Percentiles rank a stretch among this genome's conserved stretches.
phyloP scores from a whole-genome alignment of 805 yeast species.

The Yamadazyma laniorum region DNA sequence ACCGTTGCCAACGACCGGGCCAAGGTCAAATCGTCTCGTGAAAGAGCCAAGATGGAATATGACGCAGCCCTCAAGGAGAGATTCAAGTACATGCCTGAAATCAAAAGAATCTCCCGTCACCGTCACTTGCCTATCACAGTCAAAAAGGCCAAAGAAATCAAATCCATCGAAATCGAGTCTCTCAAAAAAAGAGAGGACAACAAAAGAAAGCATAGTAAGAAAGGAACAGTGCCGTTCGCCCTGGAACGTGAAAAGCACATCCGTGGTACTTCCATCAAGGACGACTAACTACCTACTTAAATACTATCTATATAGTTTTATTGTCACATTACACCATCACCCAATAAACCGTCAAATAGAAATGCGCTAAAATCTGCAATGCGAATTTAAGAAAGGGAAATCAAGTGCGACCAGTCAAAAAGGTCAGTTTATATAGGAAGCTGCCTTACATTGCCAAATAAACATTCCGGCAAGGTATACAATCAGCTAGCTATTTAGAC shows the following conservation, averaged over 20 bases:
- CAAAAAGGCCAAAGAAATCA: constrained; percentile 87
- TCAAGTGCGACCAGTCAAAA: background rate
- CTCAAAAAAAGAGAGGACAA: constrained; percentile 81
- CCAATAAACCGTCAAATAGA: background rate
- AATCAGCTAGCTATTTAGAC: no score
- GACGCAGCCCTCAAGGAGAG: constrained; percentile 89
- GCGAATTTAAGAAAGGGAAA: background rate
- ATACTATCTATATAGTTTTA: no score
- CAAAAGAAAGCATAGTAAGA: constrained; percentile 73
- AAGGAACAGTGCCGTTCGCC: constrained; percentile 53
- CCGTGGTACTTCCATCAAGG: constrained; percentile 72
- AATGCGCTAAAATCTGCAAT: background rate
- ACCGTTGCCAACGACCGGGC: constrained; percentile 81
- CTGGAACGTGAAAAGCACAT: constrained; percentile 87
- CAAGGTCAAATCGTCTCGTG: constrained; percentile 73
- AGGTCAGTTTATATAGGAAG: no score
- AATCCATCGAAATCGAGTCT: constrained; percentile 67
- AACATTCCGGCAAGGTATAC: no score
- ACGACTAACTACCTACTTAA: no score
- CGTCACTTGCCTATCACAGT: constrained; percentile 86
- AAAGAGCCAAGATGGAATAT: constrained; percentile 82
- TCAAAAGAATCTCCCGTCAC: constrained; percentile 83
- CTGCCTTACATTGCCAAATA: no score
- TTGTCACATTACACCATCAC: no score
- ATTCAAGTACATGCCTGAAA: constrained; percentile 95